A percentile compares a stretch with the other conserved stretches of the same genome.
These are phyloP conservation scores for Pestalotiopsis sp. DNA, from an alignment of 2,329 filamentous ascomycete species.

Conservation along the genomic window DNA sequence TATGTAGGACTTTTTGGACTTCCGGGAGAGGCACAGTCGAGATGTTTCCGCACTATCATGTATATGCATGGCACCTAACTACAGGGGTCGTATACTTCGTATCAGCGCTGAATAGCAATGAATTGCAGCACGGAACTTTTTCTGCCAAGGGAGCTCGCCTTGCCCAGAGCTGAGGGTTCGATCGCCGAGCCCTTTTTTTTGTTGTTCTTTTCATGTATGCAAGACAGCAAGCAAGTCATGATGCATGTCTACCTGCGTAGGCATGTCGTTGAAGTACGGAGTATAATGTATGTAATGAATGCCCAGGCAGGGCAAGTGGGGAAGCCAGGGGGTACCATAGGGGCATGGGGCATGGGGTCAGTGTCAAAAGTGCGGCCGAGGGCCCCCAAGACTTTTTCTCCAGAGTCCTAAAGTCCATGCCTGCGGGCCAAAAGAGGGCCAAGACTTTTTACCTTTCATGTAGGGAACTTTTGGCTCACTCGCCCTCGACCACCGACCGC, in stretches of 20 bases:
- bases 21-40: not conserved
- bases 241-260: no score
- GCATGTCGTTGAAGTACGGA: no score
- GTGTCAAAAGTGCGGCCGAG: not conserved
- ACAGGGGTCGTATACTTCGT: no score
- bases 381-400: no score
- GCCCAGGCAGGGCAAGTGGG: not conserved
- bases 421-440: not conserved
- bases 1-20: not conserved
- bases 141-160: not conserved
- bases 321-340: not conserved
- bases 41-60: no score
- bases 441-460: not conserved
- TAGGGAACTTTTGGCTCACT: conserved; percentile 2
- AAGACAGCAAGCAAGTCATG: no score
- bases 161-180: not conserved
- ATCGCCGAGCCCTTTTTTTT: no score
- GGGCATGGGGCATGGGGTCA: not conserved
- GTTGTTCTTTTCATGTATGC: no score
- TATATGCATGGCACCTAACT: no score
- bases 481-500: no score
- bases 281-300: no score
- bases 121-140: not conserved
- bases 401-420: not conserved
- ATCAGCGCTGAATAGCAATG: not conserved